Base-by-base conservation (phyloP, 306 rosid species). In the Rosa rugosa region DNA sequence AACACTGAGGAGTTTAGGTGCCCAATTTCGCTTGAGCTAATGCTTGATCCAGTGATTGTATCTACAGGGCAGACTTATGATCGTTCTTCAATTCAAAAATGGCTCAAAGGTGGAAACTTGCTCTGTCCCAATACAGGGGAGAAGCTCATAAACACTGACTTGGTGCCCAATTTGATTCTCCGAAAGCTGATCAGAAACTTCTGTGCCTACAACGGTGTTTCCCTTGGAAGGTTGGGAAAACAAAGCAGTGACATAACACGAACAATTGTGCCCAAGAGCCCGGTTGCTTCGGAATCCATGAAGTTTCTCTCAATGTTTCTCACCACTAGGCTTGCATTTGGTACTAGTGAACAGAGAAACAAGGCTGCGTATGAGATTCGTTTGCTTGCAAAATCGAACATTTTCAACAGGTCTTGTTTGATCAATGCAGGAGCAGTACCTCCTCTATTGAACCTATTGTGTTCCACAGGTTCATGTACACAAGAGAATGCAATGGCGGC, bases 21-120 rank as follows among this genome's bases (percentile, higher is more conserved):
- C 71, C 97, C 98, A 5, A 92, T 94, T 77, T 91, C 98, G 0
- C 90, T 94, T 0, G 97, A 91, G 68, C 41, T 88, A 22, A 92
- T 94, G 97, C 84, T 81, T 4, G 97, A 94, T 31, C 98, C 98
- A 6, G 98, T 94, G 3, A 94, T 97, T 3, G 84, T 94, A 2
- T 87, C 95, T 7, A 94, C 98, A 0, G 98, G 98, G 5, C 98
- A 94, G 60, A 94, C 98, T 42, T 94, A 90, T n/a, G 97, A 94
- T 64, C 88, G 97, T 14, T 54, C 71, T 56, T 90, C 97, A 17
- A 94, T 94, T 82, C 67, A 86, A 7, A 90, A 86, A 89, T 94
- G 98, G 98, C 85, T 94, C 6, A 76, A 82, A 63, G 89, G 89
- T 8, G 97, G 98, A 13, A 91, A 94, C 71, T 18, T 11, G 20